Conservation (phyloP, 768 basidiomycete species). For the Lactarius sp. region DNA sequence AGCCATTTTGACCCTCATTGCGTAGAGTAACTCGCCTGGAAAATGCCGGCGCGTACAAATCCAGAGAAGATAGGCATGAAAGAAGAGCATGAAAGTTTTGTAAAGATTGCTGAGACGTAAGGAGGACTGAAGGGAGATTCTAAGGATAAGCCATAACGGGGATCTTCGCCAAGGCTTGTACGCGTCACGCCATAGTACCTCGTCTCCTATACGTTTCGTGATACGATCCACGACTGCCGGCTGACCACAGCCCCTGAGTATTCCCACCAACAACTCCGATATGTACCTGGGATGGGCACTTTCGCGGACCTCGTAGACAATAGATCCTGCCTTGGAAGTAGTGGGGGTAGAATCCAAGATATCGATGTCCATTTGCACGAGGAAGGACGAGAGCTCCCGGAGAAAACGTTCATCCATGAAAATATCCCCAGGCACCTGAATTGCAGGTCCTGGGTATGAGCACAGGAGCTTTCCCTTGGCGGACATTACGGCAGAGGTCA, state of each 20-base stretch:
- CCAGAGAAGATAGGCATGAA: constrained; percentile 11
- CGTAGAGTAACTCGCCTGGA: constrained; percentile 31
- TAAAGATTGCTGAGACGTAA: constrained; percentile 31
- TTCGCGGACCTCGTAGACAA: constrained; percentile 32
- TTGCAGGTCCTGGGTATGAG: constrained; percentile 30
- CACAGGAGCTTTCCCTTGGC: background rate
- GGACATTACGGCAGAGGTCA: constrained; percentile 34
- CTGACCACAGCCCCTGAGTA: constrained; percentile 38
- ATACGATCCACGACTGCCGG: constrained; percentile 32
- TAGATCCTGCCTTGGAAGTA: constrained; percentile 33
- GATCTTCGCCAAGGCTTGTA: constrained; percentile 46
- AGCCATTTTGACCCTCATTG: constrained; percentile 30
- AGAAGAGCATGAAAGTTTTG: constrained; percentile 30
- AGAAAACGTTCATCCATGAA: constrained; percentile 33
- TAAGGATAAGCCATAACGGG: constrained; percentile 45
- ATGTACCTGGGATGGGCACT: constrained; percentile 35
- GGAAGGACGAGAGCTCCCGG: constrained; percentile 34
- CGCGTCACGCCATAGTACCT: constrained; percentile 40
- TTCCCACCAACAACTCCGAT: constrained; percentile 44
- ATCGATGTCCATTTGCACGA: constrained; percentile 22
- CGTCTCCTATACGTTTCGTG: constrained; percentile 44
- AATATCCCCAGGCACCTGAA: constrained; percentile 33
- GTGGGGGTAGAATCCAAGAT: constrained; percentile 34
- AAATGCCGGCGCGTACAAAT: constrained; percentile 29
- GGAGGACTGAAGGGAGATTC: constrained; percentile 40